Evolutionary conservation across 1,139 yeast species (phyloP).

Genomic region (Pichia inconspicua): DNA sequence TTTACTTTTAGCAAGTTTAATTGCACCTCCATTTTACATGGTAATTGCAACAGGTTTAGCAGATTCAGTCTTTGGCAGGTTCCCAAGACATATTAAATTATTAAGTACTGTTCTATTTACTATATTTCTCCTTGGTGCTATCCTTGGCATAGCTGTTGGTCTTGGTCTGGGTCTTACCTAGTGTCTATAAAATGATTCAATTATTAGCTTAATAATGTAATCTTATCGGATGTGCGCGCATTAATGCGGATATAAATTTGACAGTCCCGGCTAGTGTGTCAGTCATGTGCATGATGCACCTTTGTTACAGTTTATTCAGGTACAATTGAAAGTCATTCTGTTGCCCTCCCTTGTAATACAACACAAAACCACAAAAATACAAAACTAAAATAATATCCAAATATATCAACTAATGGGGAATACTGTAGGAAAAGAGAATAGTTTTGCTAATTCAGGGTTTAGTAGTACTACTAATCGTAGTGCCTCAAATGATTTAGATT

Average conservation of each 20-base stretch:
- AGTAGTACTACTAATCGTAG: not conserved
- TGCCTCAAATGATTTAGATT: not conserved
- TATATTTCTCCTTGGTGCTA: conserved; percentile 13
- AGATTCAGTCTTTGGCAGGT: conserved; percentile 21
- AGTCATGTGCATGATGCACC: too few species aligned
- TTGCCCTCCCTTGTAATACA: too few species aligned
- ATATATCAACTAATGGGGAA: not conserved
- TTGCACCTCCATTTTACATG: conserved; percentile 26
- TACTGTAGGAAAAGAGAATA: not conserved
- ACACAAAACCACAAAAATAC: too few species aligned
- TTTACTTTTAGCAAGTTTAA: conserved; percentile 16
- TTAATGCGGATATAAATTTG: not conserved
- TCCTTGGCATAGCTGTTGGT: conserved; percentile 23
- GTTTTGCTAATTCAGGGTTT: not conserved
- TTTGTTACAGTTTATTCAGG: not conserved
- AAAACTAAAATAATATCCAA: not conserved
- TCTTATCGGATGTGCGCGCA: not conserved
- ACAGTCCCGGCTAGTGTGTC: too few species aligned
- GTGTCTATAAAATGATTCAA: too few species aligned
- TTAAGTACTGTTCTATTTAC: conserved; percentile 16
- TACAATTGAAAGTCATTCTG: not conserved
- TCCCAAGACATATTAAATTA: conserved; percentile 17
- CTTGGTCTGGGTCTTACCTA: conserved; percentile 17
- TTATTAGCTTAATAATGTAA: not conserved
- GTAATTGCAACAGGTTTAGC: conserved; percentile 21